These are phyloP conservation scores for Picea glauca DNA, from an alignment of 75 land plant genomes.

Conservation along the genomic window DNA sequence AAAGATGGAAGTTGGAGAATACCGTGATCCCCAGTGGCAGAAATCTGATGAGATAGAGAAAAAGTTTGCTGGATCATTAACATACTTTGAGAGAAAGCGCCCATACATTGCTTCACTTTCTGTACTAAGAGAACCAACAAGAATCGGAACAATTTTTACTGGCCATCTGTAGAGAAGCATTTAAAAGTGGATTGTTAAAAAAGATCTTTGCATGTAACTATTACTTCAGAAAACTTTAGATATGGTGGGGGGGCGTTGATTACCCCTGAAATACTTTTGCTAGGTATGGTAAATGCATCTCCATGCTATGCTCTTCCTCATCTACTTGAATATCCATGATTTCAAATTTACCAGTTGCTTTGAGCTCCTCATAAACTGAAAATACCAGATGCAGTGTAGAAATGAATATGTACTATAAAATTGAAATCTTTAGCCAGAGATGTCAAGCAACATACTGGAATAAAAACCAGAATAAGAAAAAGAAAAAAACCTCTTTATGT, in stretches of 20 bases:
- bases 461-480: not conserved
- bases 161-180: constrained; percentile 37
- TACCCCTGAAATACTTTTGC: constrained; percentile 93
- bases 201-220: not conserved
- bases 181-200: not conserved
- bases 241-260: not conserved
- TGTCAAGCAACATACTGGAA: not conserved
- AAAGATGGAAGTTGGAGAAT: constrained; percentile 10
- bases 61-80: constrained; percentile 82
- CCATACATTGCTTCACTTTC: constrained; percentile 86
- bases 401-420: not conserved
- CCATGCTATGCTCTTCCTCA: constrained; percentile 99
- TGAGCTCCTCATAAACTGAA: constrained; percentile 77
- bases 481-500: not conserved
- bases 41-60: constrained; percentile 93
- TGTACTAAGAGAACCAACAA: constrained; percentile 78
- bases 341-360: constrained; percentile 84
- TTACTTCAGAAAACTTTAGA: not conserved
- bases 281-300: constrained; percentile 97
- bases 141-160: constrained; percentile 86
- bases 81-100: constrained; percentile 69
- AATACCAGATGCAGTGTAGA: not conserved
- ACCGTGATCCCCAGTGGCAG: constrained; percentile 94
- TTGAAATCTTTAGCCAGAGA: not conserved
- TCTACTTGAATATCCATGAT: constrained; percentile 79